These are phyloP conservation scores for Nakazawaea ishiwadae DNA, from an alignment of 805 yeast species.

Conservation along the genomic window DNA sequence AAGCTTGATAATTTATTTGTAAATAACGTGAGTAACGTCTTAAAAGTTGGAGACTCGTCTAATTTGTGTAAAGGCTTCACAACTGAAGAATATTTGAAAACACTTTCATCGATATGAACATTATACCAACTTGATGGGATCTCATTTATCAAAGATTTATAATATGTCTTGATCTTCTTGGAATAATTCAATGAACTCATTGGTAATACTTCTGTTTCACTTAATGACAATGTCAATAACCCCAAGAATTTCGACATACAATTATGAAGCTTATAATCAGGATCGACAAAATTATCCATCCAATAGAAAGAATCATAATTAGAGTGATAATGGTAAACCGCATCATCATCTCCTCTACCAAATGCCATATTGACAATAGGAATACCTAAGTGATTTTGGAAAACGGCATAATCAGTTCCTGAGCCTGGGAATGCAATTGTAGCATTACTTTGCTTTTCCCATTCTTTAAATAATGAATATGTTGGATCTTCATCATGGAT, in stretches of 20 bases:
- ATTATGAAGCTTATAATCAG: conserved; percentile 48
- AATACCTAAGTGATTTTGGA: conserved; percentile 63
- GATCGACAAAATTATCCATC: conserved; percentile 49
- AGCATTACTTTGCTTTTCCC: conserved; percentile 31
- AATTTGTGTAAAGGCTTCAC: conserved; percentile 13
- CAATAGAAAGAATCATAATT: conserved; percentile 54
- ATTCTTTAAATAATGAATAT: conserved; percentile 43
- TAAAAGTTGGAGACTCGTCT: conserved; percentile 13
- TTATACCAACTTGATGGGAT: conserved; percentile 29
- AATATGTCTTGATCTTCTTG: conserved; percentile 33
- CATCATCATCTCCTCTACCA: conserved; percentile 33
- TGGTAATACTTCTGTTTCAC: conserved; percentile 53
- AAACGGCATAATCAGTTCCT: conserved; percentile 52
- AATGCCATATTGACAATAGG: conserved; percentile 55
- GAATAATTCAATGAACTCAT: conserved; percentile 46
- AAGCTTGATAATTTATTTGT: conserved; percentile 16
- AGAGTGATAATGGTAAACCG: conserved; percentile 55
- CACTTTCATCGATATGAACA: conserved; percentile 10
- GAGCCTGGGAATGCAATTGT: conserved; percentile 40
- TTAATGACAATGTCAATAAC: conserved; percentile 43
- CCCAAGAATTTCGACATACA: conserved; percentile 58
- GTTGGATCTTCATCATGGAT: conserved; percentile 31
- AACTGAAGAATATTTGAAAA: conserved; percentile 4
- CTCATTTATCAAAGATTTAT: conserved; percentile 19
- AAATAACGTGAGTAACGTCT: conserved; percentile 10